These are phyloP conservation scores for Avena insularis DNA, from an alignment of 176 grass and related monocot species.

Conservation along the genomic window DNA sequence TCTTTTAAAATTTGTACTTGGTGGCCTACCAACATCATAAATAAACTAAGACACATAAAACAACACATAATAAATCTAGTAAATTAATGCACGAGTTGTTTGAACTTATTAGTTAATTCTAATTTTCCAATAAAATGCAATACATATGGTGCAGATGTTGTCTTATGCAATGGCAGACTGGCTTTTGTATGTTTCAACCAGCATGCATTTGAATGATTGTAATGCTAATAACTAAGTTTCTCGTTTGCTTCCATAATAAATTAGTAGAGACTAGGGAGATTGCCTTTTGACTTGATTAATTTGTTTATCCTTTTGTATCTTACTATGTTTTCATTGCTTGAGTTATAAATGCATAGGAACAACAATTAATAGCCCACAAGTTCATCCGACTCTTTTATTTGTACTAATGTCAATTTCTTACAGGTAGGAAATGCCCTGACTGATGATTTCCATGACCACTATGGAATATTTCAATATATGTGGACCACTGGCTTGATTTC, in stretches of 20 bases:
- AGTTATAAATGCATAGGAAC: constrained; percentile 10
- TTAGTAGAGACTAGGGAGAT: constrained; percentile 11
- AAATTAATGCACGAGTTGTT: not conserved
- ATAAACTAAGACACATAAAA: not conserved
- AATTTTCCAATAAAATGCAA: constrained; percentile 35
- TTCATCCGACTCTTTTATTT: constrained; percentile 19
- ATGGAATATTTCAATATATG: constrained; percentile 96
- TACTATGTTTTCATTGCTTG: not conserved
- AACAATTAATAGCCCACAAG: not conserved
- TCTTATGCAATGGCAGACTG: constrained; percentile 22
- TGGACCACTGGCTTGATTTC: constrained; percentile 93
- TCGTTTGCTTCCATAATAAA: constrained; percentile 17
- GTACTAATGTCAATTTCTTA: constrained; percentile 40
- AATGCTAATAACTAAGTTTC: not conserved
- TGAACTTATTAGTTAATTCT: constrained; percentile 24
- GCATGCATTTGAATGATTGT: constrained; percentile 18
- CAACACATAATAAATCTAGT: not conserved
- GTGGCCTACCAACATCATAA: not conserved
- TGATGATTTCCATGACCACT: constrained; percentile 98
- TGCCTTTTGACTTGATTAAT: constrained; percentile 3
- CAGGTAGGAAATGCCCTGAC: constrained; percentile 98
- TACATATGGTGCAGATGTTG: constrained; percentile 11
- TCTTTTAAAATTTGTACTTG: not conserved
- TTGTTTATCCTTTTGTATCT: constrained; percentile 3
- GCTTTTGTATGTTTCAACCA: constrained; percentile 1